These are phyloP conservation scores for Citeromyces hawaiiensis DNA, from an alignment of 1,139 yeast genomes.

Conservation along the genomic window DNA sequence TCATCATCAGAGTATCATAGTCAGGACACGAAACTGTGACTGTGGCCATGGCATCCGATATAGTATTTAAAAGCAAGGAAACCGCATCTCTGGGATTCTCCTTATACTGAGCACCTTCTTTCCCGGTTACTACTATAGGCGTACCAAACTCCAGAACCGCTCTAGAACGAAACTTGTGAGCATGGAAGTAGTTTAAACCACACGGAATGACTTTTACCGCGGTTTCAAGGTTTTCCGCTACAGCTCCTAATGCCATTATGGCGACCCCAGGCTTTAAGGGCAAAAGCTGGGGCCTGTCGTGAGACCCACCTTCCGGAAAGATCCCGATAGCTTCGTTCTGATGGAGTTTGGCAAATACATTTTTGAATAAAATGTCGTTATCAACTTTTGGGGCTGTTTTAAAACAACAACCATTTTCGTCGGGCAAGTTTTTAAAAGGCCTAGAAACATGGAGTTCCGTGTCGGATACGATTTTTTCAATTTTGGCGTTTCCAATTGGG, in stretches of 20 bases:
- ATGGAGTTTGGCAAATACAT: slow-evolving; percentile 50
- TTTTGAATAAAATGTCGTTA: slow-evolving; percentile 42
- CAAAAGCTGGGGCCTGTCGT: slow-evolving; percentile 58
- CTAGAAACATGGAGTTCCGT: slow-evolving; percentile 32
- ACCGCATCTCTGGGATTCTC: slow-evolving; percentile 45
- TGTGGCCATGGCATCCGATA: slow-evolving; percentile 44
- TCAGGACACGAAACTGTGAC: slow-evolving; percentile 72
- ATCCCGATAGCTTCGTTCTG: slow-evolving; percentile 48
- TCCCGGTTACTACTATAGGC: slow-evolving; percentile 40
- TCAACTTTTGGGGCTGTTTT: slow-evolving; percentile 54
- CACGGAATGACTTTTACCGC: slow-evolving; percentile 56
- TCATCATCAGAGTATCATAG: slow-evolving; percentile 59
- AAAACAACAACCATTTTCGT: slow-evolving; percentile 34
- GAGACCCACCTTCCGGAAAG: slow-evolving; percentile 79
- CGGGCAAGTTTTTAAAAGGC: slow-evolving; percentile 28
- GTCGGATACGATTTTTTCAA: slow-evolving; percentile 38
- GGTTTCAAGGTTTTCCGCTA: slow-evolving; percentile 40
- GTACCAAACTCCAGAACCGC: slow-evolving; percentile 68
- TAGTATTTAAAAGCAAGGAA: slow-evolving; percentile 34
- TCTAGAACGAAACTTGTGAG: slow-evolving; percentile 63
- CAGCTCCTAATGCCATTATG: slow-evolving; percentile 69
- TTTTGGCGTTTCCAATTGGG: slow-evolving; percentile 43
- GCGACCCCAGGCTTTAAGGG: slow-evolving; percentile 78
- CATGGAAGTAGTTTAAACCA: slow-evolving; percentile 68
- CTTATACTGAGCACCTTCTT: slow-evolving; percentile 39